Base-by-base conservation (phyloP, 2,329 filamentous ascomycete species). In the Cladorrhinum sp. region DNA sequence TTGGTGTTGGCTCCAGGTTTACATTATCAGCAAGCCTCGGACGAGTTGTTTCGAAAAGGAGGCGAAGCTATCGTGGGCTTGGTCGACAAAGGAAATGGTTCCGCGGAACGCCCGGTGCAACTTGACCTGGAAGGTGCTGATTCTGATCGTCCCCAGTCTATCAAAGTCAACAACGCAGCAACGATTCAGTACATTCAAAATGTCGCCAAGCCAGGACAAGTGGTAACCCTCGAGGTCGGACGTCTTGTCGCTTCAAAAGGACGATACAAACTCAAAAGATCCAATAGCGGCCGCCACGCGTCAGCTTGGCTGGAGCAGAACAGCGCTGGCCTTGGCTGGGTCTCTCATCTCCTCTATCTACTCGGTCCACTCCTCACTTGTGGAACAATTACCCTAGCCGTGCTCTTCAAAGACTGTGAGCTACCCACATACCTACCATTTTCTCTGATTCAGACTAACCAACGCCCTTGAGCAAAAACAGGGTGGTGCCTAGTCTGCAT, bases 1-100 rank as follows among this genome's bases (percentile, higher is more conserved):
- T 74, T 88, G 10, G 74, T 87, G 12, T 76, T 88, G 2, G 83
- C 82, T 1, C 85, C 85, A 0, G 85, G 86, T 0, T 68, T 87
- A 55, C 86, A 88, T 71, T 82, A 81, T 65, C 83, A 87, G 66
- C 83, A 87, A 66, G 77, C 79, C 3, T 83, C 83, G 9, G 76
- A 82, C 12, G 76, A 78, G 0, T 72, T 87, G 16, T 76, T 76
- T 61, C 72, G 75, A 2, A 77, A 80, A 59, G 76, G 75, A 20
- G 73, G 42, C 14, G 42, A 49, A 4, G 49, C 55, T 23, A 57
- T 70, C 76, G 4, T 78, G 75, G 73, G 77, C 70, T 61, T 78
- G 69, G 61, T 75, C 50, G 75, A 77, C 66, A 52, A 64, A 65
- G 68, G 39, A 3, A 9, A 16, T 9, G 33, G 33, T 36, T 36